phyloP scores from a whole-genome alignment of 73 alveolate species.

The Breviolum minutum region DNA sequence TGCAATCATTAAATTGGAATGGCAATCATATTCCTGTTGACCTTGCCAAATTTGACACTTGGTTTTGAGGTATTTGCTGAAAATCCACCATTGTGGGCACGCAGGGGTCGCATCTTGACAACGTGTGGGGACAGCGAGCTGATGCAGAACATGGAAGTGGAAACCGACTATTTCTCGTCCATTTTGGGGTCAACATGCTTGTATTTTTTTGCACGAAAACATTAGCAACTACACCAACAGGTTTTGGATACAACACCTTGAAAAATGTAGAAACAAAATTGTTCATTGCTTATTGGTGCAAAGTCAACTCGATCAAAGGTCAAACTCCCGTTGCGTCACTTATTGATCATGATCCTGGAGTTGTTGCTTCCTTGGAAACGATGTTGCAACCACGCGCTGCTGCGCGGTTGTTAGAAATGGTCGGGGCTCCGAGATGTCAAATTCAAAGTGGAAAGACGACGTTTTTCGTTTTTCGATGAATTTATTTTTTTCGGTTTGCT shows the following conservation, averaged over 20 bases:
- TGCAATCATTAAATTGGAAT: no score
- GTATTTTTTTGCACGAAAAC: background rate
- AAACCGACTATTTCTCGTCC: background rate
- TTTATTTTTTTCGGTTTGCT: background rate
- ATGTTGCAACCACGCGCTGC: conserved; percentile 46
- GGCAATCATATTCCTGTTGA: no score
- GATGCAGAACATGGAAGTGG: background rate
- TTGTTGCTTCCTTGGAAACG: background rate
- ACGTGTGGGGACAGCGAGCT: no score
- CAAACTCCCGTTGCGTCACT: background rate
- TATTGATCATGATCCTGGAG: background rate
- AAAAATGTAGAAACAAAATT: background rate
- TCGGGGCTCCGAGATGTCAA: background rate
- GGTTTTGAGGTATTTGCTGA: background rate
- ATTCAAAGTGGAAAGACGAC: no score
- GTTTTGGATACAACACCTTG: no score
- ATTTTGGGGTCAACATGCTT: background rate
- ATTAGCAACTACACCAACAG: no score
- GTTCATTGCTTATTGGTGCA: background rate
- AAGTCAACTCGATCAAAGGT: background rate
- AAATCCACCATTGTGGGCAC: conserved; percentile 15
- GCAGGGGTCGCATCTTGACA: background rate
- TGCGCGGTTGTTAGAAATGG: conserved; percentile 44
- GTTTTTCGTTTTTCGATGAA: background rate
- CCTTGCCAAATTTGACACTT: no score